A percentile compares a stretch with the other conserved stretches of the same genome.
These are phyloP conservation scores for Colletotrichum camelliae DNA, from an alignment of 2,329 filamentous ascomycete genomes.

Conservation along the genomic window DNA sequence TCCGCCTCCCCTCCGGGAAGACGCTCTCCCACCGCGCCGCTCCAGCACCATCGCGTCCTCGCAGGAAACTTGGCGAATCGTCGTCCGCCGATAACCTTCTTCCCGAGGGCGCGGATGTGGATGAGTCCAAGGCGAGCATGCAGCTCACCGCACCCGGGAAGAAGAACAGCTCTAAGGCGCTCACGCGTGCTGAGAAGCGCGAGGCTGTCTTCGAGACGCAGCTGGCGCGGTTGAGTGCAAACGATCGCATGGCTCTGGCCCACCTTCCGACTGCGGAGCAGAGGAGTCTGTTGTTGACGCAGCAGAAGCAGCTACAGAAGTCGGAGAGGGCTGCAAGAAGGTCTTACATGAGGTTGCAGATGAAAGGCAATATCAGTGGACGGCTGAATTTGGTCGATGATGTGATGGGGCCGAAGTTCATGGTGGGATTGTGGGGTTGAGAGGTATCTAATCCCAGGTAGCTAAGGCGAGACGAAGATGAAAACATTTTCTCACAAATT, in stretches of 20 bases:
- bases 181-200: constrained; percentile 19
- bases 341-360: constrained; percentile 24
- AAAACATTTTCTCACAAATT: too few relatives aligned
- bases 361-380: constrained; percentile 26
- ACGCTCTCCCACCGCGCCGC: constrained; percentile 33
- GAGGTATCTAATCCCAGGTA: too few relatives aligned
- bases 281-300: constrained; percentile 29
- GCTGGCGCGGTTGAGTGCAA: constrained; percentile 28
- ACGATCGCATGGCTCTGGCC: constrained; percentile 30
- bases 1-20: constrained; percentile 41
- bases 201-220: constrained; percentile 24
- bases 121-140: neutral
- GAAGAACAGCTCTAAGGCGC: neutral
- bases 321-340: constrained; percentile 24
- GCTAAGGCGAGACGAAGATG: too few relatives aligned
- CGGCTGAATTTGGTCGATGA: constrained; percentile 27
- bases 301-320: constrained; percentile 32
- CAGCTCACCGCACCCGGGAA: neutral
- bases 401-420: constrained; percentile 7
- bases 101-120: rapidly evolving
- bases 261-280: constrained; percentile 35
- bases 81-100: neutral
- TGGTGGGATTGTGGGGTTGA: neutral
- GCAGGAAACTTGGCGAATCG: neutral
- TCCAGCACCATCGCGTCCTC: neutral